Evolutionary conservation across 495 filamentous ascomycete genomes (phyloP), one percentile per base, ranked within the genome.

Genomic region (Penicillium pulvis): DNA sequence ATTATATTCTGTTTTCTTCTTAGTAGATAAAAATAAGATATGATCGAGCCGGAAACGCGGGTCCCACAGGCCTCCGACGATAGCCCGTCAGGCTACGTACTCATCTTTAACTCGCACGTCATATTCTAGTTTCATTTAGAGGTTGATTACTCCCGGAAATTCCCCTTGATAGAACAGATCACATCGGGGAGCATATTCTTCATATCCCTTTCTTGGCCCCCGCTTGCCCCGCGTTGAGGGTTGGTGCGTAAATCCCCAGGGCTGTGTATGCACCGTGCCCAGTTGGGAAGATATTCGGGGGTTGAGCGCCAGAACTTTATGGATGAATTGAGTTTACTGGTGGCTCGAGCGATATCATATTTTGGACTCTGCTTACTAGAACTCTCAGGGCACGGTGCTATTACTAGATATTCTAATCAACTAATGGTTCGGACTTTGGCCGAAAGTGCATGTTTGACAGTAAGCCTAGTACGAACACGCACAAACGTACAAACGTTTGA

Each of bases 151-250:
- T 12, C 44, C 6, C 44, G 9, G 3, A 26, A 47, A 26, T 35
- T 28, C 17, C 26, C 48, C 30, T 33, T 33, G 48, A 51, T 51
- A n/a, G 28, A 19, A 51, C 26, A 51, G 11, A 51, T 51, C 48
- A 51, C 28, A 51, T 35, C 17, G 20, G 20, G 20, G 20, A 23
- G 20, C 20, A 23, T 51, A 41, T 17, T 17, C 8, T 35, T 41
- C 14, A 41, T 17, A 41, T 7, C 39, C 16, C 39, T 41, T 41
- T 41, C 16, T 41, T 17, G 3, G 3, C 14, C 39, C 33, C 14
- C 39, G 39, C 39, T 41, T 41, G 39, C 39, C 44, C 44, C 44
- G 44, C 44, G 20, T 47, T 26, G 44, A 41, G 6, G 39, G 39
- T 41, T 41, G 14, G 39, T 41, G 39, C 39, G 39, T 17, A 2